Conservation (phyloP, 257 asterid species). For the Dorcoceras hygrometricum region DNA sequence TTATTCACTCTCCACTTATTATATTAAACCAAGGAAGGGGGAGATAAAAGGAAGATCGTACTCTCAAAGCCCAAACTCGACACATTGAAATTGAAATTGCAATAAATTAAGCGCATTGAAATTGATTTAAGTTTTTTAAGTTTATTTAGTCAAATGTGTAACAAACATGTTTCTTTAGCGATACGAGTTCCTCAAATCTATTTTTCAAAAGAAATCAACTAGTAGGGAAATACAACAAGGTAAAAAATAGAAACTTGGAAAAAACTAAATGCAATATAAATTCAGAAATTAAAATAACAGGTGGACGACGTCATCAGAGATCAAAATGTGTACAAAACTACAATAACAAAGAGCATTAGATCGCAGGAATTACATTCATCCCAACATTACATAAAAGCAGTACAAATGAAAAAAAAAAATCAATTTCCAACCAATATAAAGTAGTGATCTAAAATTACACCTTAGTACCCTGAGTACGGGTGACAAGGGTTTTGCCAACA, state of each 20-base stretch:
- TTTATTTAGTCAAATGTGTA: background rate
- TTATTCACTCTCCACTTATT: no score
- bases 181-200: background rate
- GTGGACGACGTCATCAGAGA: background rate
- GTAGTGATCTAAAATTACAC: slow-evolving; percentile 14
- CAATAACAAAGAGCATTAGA: no score
- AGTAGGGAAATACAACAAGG: background rate
- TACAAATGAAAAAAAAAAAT: background rate
- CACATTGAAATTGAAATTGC: background rate
- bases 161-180: no score
- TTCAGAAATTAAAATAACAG: background rate
- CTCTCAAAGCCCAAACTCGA: background rate
- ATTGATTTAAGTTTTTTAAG: no score
- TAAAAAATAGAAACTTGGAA: no score
- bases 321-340: background rate
- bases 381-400: background rate
- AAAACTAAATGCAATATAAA: background rate
- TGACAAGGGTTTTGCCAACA: slow-evolving; percentile 53
- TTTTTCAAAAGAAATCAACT: no score
- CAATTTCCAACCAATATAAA: background rate
- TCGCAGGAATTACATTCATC: background rate
- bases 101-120: no score
- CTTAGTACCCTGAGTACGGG: slow-evolving; percentile 69
- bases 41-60: no score
- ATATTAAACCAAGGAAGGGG: background rate